Base-by-base conservation (phyloP, 345 rosid species). In the Lagerstroemia speciosa region DNA sequence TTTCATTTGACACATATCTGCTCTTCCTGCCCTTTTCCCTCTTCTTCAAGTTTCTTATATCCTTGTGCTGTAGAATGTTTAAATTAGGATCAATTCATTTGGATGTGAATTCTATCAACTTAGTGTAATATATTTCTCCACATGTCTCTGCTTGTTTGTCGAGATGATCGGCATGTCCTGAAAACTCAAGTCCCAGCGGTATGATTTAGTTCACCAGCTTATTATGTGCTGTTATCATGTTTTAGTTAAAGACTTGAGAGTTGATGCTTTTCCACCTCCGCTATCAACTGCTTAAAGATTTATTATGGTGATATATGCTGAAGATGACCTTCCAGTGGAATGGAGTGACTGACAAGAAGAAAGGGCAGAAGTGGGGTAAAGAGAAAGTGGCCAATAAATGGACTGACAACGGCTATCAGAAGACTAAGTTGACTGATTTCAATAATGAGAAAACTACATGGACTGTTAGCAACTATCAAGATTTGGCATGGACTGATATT, bases 281-380 rank as follows among this genome's bases (percentile, higher is more conserved):
- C 33, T 53, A 11, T 52, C 22, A 11, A 29, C 63, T 63, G 3
- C 41, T 72, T 58, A 31, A 27, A 60, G 53, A 71, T 40, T 70
- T 24, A 24, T 67, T 64, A 71, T 68, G 67, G 66, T 73, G 27
- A 31, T 72, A 64, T 64, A 37, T 68, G 78, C 16, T 89, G 93
- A 83, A 85, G 72, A 80, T 5, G 19, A 58, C 69, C 19, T 81
- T 83, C 75, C 78, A 75, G 53, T 92, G 98, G 99, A 95, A 83
- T 75, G 93, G 97, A 72, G 79, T 75, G 75, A 90, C 84, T 76
- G 87, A 90, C 78, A 95, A 95, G 81, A 95, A 81, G 85, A 91
- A 80, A 77, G 96, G 96, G 37, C 96, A 94, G 78, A 92, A 89
- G 73, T 92, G 99, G 98, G 97, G 97, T 52, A 81, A 45, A 70